These are phyloP conservation scores for Hemileia vastatrix DNA, from an alignment of 1,284 basidiomycete genomes.

Conservation along the genomic window DNA sequence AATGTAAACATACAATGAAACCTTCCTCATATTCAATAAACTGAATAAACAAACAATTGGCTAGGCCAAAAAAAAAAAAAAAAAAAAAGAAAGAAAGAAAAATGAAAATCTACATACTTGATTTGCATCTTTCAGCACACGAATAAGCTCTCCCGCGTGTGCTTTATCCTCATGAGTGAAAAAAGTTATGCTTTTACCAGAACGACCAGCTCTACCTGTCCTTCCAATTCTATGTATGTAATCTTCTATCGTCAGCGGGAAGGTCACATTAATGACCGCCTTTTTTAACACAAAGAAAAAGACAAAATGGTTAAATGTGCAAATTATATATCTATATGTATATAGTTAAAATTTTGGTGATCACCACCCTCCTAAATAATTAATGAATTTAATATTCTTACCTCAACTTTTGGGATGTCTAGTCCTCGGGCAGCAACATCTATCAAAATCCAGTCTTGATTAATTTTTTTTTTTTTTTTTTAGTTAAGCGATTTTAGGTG, in stretches of 20 bases:
- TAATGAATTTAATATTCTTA: no score
- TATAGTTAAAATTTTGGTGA: no score
- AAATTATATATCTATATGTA: no score
- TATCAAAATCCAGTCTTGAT: constrained; percentile 1
- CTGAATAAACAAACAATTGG: constrained; percentile 61
- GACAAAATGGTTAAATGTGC: no score
- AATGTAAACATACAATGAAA: not conserved
- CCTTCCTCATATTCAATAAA: not conserved
- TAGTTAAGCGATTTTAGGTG: no score
- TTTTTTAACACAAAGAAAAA: no score
- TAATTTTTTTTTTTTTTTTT: no score
- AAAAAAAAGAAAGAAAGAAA: not conserved
- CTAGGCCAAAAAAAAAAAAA: constrained; percentile 91
- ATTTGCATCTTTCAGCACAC: constrained; percentile 79
- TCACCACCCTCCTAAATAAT: no score
- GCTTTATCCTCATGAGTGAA: constrained; percentile 57
- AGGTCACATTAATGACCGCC: constrained; percentile 57
- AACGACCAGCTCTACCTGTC: constrained; percentile 84
- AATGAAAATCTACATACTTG: constrained; percentile 46
- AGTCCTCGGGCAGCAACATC: constrained; percentile 94
- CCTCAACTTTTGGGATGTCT: constrained; percentile 91
- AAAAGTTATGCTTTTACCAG: constrained; percentile 89
- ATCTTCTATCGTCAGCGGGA: constrained; percentile 74
- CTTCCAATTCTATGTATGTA: constrained; percentile 96
- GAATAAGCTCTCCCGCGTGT: constrained; percentile 87